phyloP scores from a whole-genome alignment of 129 eudicot genomes.

The Dittrichia graveolens region DNA sequence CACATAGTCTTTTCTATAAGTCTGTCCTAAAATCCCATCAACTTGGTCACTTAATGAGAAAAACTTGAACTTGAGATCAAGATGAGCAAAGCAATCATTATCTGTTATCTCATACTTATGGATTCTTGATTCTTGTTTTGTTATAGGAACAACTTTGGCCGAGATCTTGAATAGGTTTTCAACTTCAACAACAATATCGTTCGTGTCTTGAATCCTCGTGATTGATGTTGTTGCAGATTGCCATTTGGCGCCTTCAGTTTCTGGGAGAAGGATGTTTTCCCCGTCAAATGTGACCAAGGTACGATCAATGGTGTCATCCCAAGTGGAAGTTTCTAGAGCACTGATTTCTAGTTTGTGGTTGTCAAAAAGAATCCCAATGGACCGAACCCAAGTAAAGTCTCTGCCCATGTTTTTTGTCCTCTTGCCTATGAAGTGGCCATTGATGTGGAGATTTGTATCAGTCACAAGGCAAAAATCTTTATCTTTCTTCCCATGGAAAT shows the following conservation, averaged over 20 bases:
- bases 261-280: slow-evolving; percentile 35
- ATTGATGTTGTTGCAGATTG: slow-evolving; percentile 37
- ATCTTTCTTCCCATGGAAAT: slow-evolving; percentile 75
- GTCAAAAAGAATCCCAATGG: slow-evolving; percentile 61
- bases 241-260: slow-evolving; percentile 56
- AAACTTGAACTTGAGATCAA: slow-evolving; percentile 76
- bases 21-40: slow-evolving; percentile 67
- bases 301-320: slow-evolving; percentile 67
- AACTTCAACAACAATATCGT: slow-evolving; percentile 49
- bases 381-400: slow-evolving; percentile 90
- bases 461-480: slow-evolving; percentile 72
- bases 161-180: slow-evolving; percentile 53
- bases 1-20: slow-evolving; percentile 56
- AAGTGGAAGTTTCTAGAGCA: slow-evolving; percentile 56
- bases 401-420: slow-evolving; percentile 60
- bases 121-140: slow-evolving; percentile 55
- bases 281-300: slow-evolving; percentile 45
- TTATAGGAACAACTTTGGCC: slow-evolving; percentile 67
- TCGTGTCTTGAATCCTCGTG: slow-evolving; percentile 47
- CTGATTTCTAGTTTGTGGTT: slow-evolving; percentile 52
- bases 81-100: slow-evolving; percentile 82
- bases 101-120: slow-evolving; percentile 58
- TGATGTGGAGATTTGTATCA: slow-evolving; percentile 65
- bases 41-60: slow-evolving; percentile 49
- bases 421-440: slow-evolving; percentile 73